Evolutionary conservation across 2,329 filamentous ascomycete species (phyloP).

Genomic region (Penicillium sp.): DNA sequence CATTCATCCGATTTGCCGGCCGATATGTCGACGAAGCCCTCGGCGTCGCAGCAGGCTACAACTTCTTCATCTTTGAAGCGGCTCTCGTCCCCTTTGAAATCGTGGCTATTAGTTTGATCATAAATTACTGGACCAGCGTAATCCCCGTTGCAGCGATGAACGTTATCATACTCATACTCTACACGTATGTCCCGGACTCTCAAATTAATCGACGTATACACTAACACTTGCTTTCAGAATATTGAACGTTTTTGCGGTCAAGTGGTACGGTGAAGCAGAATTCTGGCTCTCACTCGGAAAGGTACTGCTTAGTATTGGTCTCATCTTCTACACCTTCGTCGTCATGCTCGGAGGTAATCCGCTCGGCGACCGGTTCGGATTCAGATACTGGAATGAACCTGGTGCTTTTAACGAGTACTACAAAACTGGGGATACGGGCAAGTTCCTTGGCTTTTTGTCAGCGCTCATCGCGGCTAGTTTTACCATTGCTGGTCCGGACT

Average conservation of each 20-base stretch:
- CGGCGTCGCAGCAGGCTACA: slow-evolving; percentile 56
- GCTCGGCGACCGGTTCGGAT: slow-evolving; percentile 72
- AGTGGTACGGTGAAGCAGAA: slow-evolving; percentile 78
- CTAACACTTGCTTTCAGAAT: slow-evolving; percentile 19
- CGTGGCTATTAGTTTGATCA: slow-evolving; percentile 57
- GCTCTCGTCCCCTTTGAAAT: slow-evolving; percentile 60
- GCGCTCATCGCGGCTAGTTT: slow-evolving; percentile 75
- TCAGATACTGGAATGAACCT: slow-evolving; percentile 69
- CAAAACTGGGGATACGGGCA: slow-evolving; percentile 68
- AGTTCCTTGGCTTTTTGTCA: slow-evolving; percentile 76
- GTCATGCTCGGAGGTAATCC: slow-evolving; percentile 85
- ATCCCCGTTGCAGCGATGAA: slow-evolving; percentile 56
- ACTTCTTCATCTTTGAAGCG: slow-evolving; percentile 60
- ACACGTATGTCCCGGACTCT: slow-evolving; percentile 38
- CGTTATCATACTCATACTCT: slow-evolving; percentile 53
- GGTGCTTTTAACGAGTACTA: slow-evolving; percentile 74
- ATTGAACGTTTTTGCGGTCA: slow-evolving; percentile 74
- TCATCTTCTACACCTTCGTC: slow-evolving; percentile 79
- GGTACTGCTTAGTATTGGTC: slow-evolving; percentile 71
- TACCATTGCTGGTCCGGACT: slow-evolving; percentile 71
- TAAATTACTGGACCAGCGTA: slow-evolving; percentile 57
- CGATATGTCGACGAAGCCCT: slow-evolving; percentile 58
- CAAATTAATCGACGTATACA: not conserved
- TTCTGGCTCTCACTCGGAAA: slow-evolving; percentile 77
- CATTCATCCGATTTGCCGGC: slow-evolving; percentile 55